phyloP scores from a whole-genome alignment of 2,329 filamentous ascomycete species.

The Dendryphion nanum region DNA sequence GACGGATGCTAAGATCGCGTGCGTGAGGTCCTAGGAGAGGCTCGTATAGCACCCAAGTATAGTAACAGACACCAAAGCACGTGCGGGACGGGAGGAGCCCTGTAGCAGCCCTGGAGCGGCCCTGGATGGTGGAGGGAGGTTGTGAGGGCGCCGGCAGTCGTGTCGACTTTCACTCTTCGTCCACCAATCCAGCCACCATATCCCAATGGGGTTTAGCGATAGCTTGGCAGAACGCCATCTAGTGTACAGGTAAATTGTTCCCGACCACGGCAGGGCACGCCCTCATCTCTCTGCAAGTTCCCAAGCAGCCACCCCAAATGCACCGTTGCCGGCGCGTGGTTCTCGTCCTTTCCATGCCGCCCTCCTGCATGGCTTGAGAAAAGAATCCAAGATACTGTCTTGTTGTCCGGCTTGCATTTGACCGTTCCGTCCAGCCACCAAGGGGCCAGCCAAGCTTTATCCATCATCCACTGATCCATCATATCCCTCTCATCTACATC shows the following conservation, averaged over 20 bases:
- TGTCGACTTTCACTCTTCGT: slow-evolving; percentile 16
- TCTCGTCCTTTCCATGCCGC: background rate
- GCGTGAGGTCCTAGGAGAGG: slow-evolving; percentile 11
- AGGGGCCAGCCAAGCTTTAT: too few species aligned
- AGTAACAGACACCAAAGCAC: slow-evolving; percentile 20
- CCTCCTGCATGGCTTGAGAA: background rate
- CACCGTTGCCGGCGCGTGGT: background rate
- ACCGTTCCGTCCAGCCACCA: too few species aligned
- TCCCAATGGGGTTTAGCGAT: slow-evolving; percentile 9
- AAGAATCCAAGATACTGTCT: too few species aligned
- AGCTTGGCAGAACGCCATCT: slow-evolving; percentile 14
- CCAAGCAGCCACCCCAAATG: background rate
- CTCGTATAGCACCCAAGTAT: slow-evolving; percentile 26
- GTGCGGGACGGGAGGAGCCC: slow-evolving; percentile 12
- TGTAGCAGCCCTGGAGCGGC: too few species aligned
- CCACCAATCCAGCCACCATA: slow-evolving; percentile 8
- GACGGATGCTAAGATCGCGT: slow-evolving; percentile 6
- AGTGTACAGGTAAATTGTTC: slow-evolving; percentile 8
- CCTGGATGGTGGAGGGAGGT: too few species aligned
- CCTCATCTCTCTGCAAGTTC: background rate
- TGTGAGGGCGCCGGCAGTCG: slow-evolving; percentile 15
- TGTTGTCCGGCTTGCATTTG: too few species aligned
- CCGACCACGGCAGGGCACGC: slow-evolving; percentile 3
- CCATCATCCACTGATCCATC: too few species aligned
- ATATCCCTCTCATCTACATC: too few species aligned